These are phyloP conservation scores for Brassica incana DNA, from an alignment of 345 rosid genomes.

Conservation along the genomic window DNA sequence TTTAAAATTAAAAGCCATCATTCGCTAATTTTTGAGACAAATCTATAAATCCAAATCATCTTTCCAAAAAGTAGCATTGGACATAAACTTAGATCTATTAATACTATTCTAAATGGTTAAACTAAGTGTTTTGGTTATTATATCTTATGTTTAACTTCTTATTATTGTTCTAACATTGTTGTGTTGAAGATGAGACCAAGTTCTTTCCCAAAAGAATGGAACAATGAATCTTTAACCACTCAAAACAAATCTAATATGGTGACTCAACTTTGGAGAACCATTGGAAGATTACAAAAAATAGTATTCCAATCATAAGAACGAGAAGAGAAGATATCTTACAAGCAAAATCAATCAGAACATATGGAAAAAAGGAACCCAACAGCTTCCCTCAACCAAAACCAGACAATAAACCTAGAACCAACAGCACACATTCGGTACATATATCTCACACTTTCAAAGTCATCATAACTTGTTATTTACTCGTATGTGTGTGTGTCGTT, in stretches of 20 bases:
- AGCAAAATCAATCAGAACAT: background rate
- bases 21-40: background rate
- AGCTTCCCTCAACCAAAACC: background rate
- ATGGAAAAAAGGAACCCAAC: background rate
- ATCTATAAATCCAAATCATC: background rate
- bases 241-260: background rate
- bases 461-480: background rate
- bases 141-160: background rate
- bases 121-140: background rate
- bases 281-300: background rate
- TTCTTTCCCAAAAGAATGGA: background rate
- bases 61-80: background rate
- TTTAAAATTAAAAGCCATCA: background rate
- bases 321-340: conserved; percentile 9
- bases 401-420: background rate
- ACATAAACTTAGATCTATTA: background rate
- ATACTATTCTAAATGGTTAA: background rate
- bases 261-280: conserved; percentile 6
- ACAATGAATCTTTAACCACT: background rate
- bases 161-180: background rate
- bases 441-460: background rate
- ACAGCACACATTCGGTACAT: background rate
- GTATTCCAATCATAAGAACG: conserved; percentile 2
- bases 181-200: conserved; percentile 13
- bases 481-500: background rate